Conservation (phyloP, 768 basidiomycete species). For the Plicaturopsis crispa region DNA sequence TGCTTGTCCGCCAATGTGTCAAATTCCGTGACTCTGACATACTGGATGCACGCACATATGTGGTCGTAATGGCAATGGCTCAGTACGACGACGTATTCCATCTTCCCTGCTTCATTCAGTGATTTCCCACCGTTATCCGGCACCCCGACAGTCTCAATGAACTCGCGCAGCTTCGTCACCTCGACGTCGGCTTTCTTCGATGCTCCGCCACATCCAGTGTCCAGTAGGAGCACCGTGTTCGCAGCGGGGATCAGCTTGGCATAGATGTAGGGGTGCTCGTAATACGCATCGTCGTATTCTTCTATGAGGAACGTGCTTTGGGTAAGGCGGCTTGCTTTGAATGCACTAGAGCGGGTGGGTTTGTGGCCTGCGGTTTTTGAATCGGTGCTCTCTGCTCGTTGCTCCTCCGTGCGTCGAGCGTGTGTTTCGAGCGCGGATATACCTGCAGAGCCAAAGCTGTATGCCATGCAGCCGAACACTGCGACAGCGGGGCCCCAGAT, state of each 20-base stretch:
- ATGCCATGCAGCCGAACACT: too few species aligned
- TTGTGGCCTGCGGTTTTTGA: too few species aligned
- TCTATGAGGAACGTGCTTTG: constrained; percentile 34
- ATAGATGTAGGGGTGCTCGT: constrained; percentile 49
- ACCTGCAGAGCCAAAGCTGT: not conserved
- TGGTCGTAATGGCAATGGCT: constrained; percentile 56
- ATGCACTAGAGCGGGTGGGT: constrained; percentile 24
- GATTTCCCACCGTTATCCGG: constrained; percentile 33
- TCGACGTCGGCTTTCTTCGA: constrained; percentile 30
- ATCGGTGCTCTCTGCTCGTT: too few species aligned
- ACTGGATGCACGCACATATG: constrained; percentile 33
- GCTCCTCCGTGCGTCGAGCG: too few species aligned
- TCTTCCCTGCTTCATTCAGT: constrained; percentile 32
- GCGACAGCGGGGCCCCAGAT: too few species aligned
- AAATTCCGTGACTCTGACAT: not conserved
- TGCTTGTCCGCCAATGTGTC: constrained; percentile 10
- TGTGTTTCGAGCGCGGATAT: not conserved
- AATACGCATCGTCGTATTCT: constrained; percentile 44
- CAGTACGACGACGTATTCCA: constrained; percentile 39
- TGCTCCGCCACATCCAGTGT: constrained; percentile 48
- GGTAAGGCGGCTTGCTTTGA: constrained; percentile 26
- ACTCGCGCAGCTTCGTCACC: constrained; percentile 36
- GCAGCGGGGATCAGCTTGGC: constrained; percentile 33
- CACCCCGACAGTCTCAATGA: constrained; percentile 38
- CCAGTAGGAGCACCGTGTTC: constrained; percentile 38